These are phyloP conservation scores for Tremellales sp. DNA, from an alignment of 1,284 basidiomycete species.

Conservation along the genomic window DNA sequence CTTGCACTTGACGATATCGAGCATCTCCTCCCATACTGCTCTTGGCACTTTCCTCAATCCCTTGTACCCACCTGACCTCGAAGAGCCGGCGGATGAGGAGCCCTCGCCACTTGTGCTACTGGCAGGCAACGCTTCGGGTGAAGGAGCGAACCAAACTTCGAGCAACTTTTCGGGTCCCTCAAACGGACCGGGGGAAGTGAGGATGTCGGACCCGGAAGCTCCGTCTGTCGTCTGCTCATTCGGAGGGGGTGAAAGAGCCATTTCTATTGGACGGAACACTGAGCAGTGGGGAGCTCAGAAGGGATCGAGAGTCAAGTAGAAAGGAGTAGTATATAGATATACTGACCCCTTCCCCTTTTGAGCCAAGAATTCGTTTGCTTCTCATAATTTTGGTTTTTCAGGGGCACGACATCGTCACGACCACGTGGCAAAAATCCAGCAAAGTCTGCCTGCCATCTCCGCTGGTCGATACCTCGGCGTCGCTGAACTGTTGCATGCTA, in stretches of 20 bases:
- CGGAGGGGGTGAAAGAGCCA: slow-evolving; percentile 18
- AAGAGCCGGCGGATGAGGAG: not conserved
- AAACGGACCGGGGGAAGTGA: slow-evolving; percentile 45
- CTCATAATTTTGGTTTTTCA: not conserved
- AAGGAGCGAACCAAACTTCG: slow-evolving; percentile 95
- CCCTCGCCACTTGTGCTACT: not conserved
- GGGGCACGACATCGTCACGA: not conserved
- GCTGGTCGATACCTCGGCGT: no score
- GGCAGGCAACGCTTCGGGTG: slow-evolving; percentile 57
- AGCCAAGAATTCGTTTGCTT: no score
- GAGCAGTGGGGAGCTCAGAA: no score
- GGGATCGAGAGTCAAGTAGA: no score
- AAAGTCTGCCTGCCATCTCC: no score
- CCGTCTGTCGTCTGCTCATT: no score
- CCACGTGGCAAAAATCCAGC: no score
- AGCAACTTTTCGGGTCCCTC: slow-evolving; percentile 85
- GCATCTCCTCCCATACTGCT: slow-evolving; percentile 91
- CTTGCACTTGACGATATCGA: slow-evolving; percentile 95
- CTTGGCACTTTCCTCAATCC: slow-evolving; percentile 77
- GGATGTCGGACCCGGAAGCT: no score
- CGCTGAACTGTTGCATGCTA: no score
- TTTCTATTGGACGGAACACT: not conserved
- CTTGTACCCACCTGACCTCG: slow-evolving; percentile 17
- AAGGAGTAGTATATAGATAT: no score
- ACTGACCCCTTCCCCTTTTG: no score